These are phyloP conservation scores for Eucalyptus coolabah DNA, from an alignment of 345 rosid species.

Conservation along the genomic window DNA sequence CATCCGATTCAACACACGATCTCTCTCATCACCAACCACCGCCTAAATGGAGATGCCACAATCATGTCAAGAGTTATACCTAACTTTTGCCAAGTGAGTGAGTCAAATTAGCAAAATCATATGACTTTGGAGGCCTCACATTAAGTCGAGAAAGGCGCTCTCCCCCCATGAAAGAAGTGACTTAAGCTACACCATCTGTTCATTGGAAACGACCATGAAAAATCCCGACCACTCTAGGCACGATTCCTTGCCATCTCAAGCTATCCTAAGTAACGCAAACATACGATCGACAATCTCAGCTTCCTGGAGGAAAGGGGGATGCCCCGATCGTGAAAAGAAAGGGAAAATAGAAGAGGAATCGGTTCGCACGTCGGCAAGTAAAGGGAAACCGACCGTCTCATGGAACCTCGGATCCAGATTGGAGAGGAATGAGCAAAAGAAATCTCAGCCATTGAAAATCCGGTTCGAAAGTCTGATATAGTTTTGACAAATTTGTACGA, in stretches of 20 bases:
- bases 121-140: not conserved
- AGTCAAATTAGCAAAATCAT: not conserved
- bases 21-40: not conserved
- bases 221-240: not conserved
- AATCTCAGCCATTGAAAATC: not conserved
- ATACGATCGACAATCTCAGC: no score
- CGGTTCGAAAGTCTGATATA: no score
- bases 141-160: not conserved
- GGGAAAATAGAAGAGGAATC: not conserved
- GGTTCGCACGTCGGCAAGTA: not conserved
- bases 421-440: not conserved
- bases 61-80: not conserved
- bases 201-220: not conserved
- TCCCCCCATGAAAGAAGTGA: not conserved
- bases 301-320: no score
- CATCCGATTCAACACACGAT: not conserved
- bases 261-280: not conserved
- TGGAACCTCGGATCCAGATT: not conserved
- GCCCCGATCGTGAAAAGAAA: not conserved
- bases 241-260: not conserved
- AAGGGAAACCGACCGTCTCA: not conserved
- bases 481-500: no score
- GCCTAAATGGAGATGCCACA: not conserved
- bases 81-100: not conserved
- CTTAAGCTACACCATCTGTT: not conserved